These are phyloP conservation scores for Boletus sp. DNA, from an alignment of 1,284 basidiomycete genomes.

Conservation along the genomic window DNA sequence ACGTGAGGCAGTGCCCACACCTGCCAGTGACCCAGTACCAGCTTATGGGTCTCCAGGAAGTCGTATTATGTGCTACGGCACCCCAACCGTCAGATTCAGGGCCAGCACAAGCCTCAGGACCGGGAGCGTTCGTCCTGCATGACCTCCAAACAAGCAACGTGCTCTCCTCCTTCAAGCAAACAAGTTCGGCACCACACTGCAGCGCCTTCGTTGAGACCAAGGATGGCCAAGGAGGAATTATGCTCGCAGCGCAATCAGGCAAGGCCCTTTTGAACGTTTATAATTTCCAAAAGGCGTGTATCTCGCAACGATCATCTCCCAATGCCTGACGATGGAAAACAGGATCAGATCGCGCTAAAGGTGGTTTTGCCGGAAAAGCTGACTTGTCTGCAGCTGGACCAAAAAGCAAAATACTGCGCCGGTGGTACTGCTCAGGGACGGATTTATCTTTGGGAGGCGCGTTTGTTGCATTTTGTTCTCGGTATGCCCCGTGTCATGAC, in stretches of 20 bases:
- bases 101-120: slow-evolving; percentile 33
- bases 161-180: slow-evolving; percentile 75
- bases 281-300: slow-evolving; percentile 73
- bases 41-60: slow-evolving; percentile 62
- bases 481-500: slow-evolving; percentile 12
- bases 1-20: not conserved
- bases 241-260: slow-evolving; percentile 73
- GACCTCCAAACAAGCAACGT: slow-evolving; percentile 67
- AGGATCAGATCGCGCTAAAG: slow-evolving; percentile 87
- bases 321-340: slow-evolving; percentile 7
- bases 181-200: slow-evolving; percentile 53
- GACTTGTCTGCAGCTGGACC: slow-evolving; percentile 73
- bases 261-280: slow-evolving; percentile 80
- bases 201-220: slow-evolving; percentile 59
- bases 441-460: slow-evolving; percentile 90
- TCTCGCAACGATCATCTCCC: slow-evolving; percentile 1
- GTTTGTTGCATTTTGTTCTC: slow-evolving; percentile 7
- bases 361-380: slow-evolving; percentile 89
- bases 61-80: slow-evolving; percentile 58
- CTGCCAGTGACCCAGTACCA: not conserved
- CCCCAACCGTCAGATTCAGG: slow-evolving; percentile 40
- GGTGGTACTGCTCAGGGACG: slow-evolving; percentile 86
- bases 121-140: slow-evolving; percentile 62
- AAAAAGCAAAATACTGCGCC: slow-evolving; percentile 72
- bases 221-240: slow-evolving; percentile 68